Percentiles rank a stretch among this genome's conserved stretches.
phyloP scores from a whole-genome alignment of 768 basidiomycete genomes.

The Boletellus ananas region DNA sequence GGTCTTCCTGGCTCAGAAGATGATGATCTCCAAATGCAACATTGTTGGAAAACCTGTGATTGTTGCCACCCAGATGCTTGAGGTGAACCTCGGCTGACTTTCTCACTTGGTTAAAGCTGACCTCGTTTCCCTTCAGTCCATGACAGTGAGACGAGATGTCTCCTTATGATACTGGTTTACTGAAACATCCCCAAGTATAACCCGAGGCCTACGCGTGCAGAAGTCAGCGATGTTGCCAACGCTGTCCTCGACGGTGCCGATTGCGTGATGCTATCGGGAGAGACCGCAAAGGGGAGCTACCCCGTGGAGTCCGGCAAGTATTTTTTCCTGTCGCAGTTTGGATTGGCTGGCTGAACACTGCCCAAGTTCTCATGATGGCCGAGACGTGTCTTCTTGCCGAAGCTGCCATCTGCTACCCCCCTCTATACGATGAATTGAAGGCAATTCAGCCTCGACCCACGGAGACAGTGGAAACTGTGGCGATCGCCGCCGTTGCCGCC shows the following conservation, averaged over 20 bases:
- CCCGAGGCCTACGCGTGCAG: slow-evolving; percentile 96
- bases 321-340: not conserved
- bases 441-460: slow-evolving; percentile 81
- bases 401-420: slow-evolving; percentile 91
- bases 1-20: slow-evolving; percentile 99
- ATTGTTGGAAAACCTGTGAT: slow-evolving; percentile 97
- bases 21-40: slow-evolving; percentile 99
- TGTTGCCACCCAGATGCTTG: slow-evolving; percentile 99
- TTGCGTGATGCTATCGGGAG: slow-evolving; percentile 99
- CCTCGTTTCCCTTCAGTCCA: slow-evolving; percentile 53
- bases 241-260: slow-evolving; percentile 98
- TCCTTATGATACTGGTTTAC: not conserved
- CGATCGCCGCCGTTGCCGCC: slow-evolving; percentile 93
- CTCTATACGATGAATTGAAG: slow-evolving; percentile 87
- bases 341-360: slow-evolving; percentile 6
- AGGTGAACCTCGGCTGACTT: slow-evolving; percentile 46
- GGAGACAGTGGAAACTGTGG: slow-evolving; percentile 92
- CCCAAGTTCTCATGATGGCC: slow-evolving; percentile 95
- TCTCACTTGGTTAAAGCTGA: slow-evolving; percentile 9
- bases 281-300: slow-evolving; percentile 97
- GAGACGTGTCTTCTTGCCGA: slow-evolving; percentile 98
- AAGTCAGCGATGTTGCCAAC: slow-evolving; percentile 98
- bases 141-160: slow-evolving; percentile 62
- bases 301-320: slow-evolving; percentile 87
- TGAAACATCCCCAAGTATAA: slow-evolving; percentile 67